Base-by-base conservation (phyloP, 1,284 basidiomycete genomes). In the Naganishia cerealis region DNA sequence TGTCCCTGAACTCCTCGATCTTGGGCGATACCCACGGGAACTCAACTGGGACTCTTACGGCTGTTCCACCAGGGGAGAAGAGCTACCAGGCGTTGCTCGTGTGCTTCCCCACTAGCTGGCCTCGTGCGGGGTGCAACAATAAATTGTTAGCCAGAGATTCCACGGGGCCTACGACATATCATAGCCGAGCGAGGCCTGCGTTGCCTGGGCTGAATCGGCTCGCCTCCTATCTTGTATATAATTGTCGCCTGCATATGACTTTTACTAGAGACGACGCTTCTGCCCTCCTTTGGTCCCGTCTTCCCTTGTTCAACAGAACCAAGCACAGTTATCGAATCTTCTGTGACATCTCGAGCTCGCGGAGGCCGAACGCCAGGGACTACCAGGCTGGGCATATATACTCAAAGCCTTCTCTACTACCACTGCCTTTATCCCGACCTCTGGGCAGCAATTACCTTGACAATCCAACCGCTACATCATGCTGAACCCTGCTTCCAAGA, bases 401-500 rank as follows among this genome's bases (percentile, higher is more conserved):
- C 10, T 7, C 46, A 50, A 50, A 21, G 46, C 7, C 21, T 24
- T 24, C 21, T n/a, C 5, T 24, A 3, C 29, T 33, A 33, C 46
- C 9, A 50, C 21, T 24, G 8, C 8, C 24, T 50, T 8, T 8
- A 39, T 26, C 54, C 54, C 54, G 54, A 56, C 36, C 29, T 9
- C 7, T 24, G 7, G 46, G 46, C 46, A 50, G 33, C 55, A 57
- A 6, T 12, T 24, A 24, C 12, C 6, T 9, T 24, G 9, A 53
- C 43, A 40, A 52, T 1, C 53, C 21, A 54, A 36, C 62, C 33
- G 38, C 43, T 26, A 29, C 43, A 66, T 29, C 29, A 70, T 70
- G 68, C 57, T 70, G 59, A 70, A 70, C 54, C 62, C 68, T 40
- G 48, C 68, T 29, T 38, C 53, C 38, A 70, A 67, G 65, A 67